Evolutionary conservation across 2,329 filamentous ascomycete genomes (phyloP), one percentile per base, ranked within the genome.

Genomic region (Camillea tinctor): DNA sequence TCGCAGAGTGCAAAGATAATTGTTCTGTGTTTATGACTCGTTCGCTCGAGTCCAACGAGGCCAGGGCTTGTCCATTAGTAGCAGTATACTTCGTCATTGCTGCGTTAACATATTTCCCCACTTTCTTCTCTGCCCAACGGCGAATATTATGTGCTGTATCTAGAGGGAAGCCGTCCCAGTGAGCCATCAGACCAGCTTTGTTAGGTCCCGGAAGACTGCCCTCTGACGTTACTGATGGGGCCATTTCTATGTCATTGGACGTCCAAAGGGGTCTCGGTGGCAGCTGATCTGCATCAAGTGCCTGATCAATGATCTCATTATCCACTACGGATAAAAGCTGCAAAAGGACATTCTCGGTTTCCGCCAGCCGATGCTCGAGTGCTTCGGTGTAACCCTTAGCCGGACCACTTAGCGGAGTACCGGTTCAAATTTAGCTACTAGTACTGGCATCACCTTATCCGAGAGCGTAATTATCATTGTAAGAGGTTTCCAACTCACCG

Each of bases 311-410:
- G 20, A 24, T 48, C n/a, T 68, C 56, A 40, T 74, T 64, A 1
- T 73, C 66, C 22, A 75, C 60, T 2, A 73, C 67, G 15, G 73
- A 68, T 3, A 79, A 68, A 7, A 79, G 58, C 20, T 68, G 72
- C 8, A 80, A 59, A 13, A 80, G 67, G 15, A 75, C 69, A 1
- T 63, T 70, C 60, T 80, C 78, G 0, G 77, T 79, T 52, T 77
- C 73, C 51, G 74, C 71, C 1, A 80, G 71, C 44, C 78, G 72
- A 22, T 76, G 70, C 52, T 80, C 77, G 19, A 80, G 64, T 17
- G 75, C 74, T 66, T 80, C 78, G 19, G 76, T 73, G 55, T 80
- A 79, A 7, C 78, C 78, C 61, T 80, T 80, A n/a, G 77, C 74
- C 6, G 78, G 78, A 1, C 78, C 78, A 55, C 78, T 80, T 44